These are phyloP conservation scores for Penicillium verrucosum DNA, from an alignment of 2,329 filamentous ascomycete genomes.

Conservation along the genomic window DNA sequence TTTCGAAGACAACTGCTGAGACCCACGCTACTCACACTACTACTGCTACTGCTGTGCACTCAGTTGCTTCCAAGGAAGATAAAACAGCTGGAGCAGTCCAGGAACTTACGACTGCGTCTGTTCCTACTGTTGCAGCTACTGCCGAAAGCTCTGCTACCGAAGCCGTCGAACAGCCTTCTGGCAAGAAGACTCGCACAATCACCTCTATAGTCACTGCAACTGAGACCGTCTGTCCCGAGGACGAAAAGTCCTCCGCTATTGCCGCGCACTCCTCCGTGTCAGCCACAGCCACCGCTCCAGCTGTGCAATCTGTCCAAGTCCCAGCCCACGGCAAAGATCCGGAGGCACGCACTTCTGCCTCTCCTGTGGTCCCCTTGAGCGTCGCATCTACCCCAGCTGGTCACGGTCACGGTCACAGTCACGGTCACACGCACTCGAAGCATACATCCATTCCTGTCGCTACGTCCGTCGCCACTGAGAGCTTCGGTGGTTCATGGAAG, in stretches of 20 bases:
- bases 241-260: neutral
- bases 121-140: neutral
- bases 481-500: neutral
- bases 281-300: neutral
- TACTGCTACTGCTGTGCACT: neutral
- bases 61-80: neutral
- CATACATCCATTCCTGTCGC: neutral
- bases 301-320: neutral
- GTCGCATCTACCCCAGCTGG: neutral
- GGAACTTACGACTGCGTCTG: neutral
- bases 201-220: constrained; percentile 12
- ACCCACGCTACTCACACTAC: neutral
- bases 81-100: neutral
- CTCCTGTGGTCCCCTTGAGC: neutral
- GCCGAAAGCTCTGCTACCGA: neutral
- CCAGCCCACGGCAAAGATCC: neutral
- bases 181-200: constrained; percentile 6
- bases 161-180: neutral
- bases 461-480: neutral
- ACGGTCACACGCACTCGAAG: neutral
- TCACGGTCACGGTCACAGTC: neutral
- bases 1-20: neutral
- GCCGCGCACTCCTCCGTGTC: neutral
- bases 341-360: neutral
- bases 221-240: constrained; percentile 20